Conservation (phyloP, 78 protist species). For the Dictyostelium firmibasis region DNA sequence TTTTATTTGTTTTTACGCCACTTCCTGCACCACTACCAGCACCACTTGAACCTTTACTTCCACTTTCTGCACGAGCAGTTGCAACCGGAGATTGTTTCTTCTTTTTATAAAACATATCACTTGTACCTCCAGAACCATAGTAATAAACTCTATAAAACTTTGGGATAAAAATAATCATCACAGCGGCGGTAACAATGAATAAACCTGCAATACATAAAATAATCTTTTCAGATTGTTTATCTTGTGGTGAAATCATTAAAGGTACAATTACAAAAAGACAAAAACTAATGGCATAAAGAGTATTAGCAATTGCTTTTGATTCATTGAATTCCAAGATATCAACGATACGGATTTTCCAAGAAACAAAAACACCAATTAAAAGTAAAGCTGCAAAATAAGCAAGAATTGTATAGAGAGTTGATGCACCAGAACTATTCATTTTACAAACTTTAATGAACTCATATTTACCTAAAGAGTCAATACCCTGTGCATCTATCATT, state of each 20-base stretch:
- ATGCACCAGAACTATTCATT: background rate
- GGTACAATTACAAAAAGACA: constrained; percentile 7
- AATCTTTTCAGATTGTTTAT: background rate
- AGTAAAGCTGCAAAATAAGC: background rate
- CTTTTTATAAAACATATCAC: background rate
- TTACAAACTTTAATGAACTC: background rate
- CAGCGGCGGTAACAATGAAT: background rate
- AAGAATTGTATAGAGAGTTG: background rate
- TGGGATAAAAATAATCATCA: background rate
- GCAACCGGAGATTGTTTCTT: background rate
- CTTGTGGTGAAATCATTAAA: background rate
- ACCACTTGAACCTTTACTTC: background rate
- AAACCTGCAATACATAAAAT: background rate
- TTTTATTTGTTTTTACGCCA: background rate
- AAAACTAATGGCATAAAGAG: constrained; percentile 11
- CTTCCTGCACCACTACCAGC: background rate
- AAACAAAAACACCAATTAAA: constrained; percentile 3
- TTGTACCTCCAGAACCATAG: constrained; percentile 3
- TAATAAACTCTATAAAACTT: constrained; percentile 18
- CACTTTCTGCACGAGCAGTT: constrained; percentile 3
- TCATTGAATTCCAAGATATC: constrained; percentile 24
- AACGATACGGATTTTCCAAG: background rate
- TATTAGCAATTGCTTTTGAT: background rate
- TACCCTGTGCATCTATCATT: background rate
- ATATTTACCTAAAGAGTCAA: background rate